Base-by-base conservation (phyloP, 2,329 filamentous ascomycete species). In the Botrytis galanthina region DNA sequence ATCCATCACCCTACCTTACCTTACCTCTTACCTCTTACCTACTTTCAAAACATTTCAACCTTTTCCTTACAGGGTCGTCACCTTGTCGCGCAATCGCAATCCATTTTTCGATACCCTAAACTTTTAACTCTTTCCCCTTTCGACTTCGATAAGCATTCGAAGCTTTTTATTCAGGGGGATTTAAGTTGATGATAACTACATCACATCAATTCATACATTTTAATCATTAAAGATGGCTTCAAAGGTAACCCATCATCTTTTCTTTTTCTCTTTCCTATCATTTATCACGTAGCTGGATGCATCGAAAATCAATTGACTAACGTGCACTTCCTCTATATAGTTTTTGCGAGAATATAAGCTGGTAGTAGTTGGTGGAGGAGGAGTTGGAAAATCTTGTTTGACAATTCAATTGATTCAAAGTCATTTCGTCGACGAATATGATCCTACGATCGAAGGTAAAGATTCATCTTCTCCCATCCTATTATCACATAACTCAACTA, bases 391-490 rank as follows among this genome's bases (percentile, higher is more conserved):
- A 88, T 98, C 95, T 76, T 98, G 96, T 86, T 89, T 99, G 87
- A 98, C 96, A 74, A 98, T 99, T 82, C 96, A 98, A 87, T 90
- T 95, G 84, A 79, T 80, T 72, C 92, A 95, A 86, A 95, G 92
- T 84, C 96, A 99, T 84, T 99, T 99, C 86, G 95, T 98, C 82
- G 96, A 98, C 84, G 96, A 98, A 85, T 99, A 99, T 84, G 96
- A 99, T 84, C 96, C 96, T 73, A 99, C 96, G 81, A 98, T 99
- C 82, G 96, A 99, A 93, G 96, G 96, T 95, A 84, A 84, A 79
- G 88, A 83, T 75, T 57, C 63, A 29, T 72, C 75, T 26, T 71
- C 66, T 26, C 67, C 29, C 46, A 32, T 62, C n/a, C 35, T 10
- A 57, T 39, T 10, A 22, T 64, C 70, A 44, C 60, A 3, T 48